Evolutionary conservation across 495 filamentous ascomycete species (phyloP).

Genomic region (Aspergillus asperescens): DNA sequence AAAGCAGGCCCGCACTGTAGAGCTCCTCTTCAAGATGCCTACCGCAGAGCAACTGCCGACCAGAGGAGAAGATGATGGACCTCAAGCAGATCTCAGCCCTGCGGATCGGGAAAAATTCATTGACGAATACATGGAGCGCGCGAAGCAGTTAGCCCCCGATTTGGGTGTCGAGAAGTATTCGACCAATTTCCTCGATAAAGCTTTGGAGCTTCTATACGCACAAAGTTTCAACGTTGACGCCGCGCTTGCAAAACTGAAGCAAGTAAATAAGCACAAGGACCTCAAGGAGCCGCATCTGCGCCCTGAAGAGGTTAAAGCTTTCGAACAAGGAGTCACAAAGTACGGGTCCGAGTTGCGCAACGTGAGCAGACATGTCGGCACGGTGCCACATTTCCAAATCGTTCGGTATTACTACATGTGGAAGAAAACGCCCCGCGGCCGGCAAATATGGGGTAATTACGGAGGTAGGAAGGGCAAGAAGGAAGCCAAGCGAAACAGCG

Average conservation of each 20-base stretch:
- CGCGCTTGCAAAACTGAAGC: constrained; percentile 67
- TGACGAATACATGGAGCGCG: constrained; percentile 68
- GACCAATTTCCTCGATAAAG: constrained; percentile 87
- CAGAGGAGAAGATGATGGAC: constrained; percentile 47
- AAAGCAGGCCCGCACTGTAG: constrained; percentile 51
- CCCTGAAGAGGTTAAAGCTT: constrained; percentile 74
- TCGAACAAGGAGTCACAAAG: constrained; percentile 87
- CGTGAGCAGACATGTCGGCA: constrained; percentile 74
- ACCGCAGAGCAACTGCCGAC: constrained; percentile 39
- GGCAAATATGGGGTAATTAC: constrained; percentile 83
- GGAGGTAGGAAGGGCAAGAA: constrained; percentile 84
- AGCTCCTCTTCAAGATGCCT: constrained; percentile 50
- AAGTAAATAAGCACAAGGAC: constrained; percentile 62
- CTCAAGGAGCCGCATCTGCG: constrained; percentile 81
- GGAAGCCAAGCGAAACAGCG: constrained; percentile 57
- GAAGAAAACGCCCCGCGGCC: constrained; percentile 89
- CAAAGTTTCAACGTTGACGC: constrained; percentile 64
- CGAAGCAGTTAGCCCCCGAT: constrained; percentile 53
- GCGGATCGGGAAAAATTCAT: constrained; percentile 51
- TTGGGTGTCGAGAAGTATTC: constrained; percentile 63
- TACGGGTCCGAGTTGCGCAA: constrained; percentile 85
- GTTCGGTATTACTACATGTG: constrained; percentile 95
- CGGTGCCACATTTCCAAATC: constrained; percentile 67
- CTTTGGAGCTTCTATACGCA: constrained; percentile 64
- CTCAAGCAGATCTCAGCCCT: constrained; percentile 33